A percentile compares a stretch with the other conserved stretches of the same genome.
phyloP scores from a whole-genome alignment of 2,329 filamentous ascomycete species.

The Plenodomus biglobosus region DNA sequence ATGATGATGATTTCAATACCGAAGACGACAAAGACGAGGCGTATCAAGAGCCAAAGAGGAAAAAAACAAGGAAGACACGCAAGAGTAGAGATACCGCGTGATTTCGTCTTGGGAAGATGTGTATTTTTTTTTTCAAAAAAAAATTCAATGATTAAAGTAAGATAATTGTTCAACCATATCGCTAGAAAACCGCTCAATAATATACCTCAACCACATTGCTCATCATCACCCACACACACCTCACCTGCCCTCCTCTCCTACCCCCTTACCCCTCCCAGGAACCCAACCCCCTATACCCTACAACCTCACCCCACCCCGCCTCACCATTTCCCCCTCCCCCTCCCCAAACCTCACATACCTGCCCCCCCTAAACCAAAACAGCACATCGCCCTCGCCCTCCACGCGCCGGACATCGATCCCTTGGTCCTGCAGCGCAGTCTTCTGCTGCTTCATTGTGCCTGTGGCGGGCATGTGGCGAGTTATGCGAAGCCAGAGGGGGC shows the following conservation, averaged over 20 bases:
- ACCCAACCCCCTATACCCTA: constrained; percentile 7
- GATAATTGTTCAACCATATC: background rate
- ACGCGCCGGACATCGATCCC: constrained; percentile 47
- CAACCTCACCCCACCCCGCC: constrained; percentile 33
- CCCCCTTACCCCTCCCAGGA: no score
- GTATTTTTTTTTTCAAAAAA: no score
- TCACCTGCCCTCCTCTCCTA: no score
- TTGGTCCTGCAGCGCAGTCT: constrained; percentile 45
- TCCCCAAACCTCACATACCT: constrained; percentile 31
- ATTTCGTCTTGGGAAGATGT: no score
- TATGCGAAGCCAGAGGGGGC: constrained; percentile 49
- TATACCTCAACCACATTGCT: no score
- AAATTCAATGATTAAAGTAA: background rate
- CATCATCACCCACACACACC: no score
- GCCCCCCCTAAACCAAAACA: constrained; percentile 47
- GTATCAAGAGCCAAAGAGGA: constrained; percentile 35
- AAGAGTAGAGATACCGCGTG: constrained; percentile 13
- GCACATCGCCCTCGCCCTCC: constrained; percentile 37
- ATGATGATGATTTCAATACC: constrained; percentile 20
- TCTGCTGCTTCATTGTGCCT: constrained; percentile 53
- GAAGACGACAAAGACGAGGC: constrained; percentile 26
- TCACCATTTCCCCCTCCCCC: constrained; percentile 29
- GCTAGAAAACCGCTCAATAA: no score
- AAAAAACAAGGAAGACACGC: constrained; percentile 22
- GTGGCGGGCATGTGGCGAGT: constrained; percentile 47